Conservation (phyloP, 1,284 basidiomycete species). For the Pseudomicrostroma phylloplanum region DNA sequence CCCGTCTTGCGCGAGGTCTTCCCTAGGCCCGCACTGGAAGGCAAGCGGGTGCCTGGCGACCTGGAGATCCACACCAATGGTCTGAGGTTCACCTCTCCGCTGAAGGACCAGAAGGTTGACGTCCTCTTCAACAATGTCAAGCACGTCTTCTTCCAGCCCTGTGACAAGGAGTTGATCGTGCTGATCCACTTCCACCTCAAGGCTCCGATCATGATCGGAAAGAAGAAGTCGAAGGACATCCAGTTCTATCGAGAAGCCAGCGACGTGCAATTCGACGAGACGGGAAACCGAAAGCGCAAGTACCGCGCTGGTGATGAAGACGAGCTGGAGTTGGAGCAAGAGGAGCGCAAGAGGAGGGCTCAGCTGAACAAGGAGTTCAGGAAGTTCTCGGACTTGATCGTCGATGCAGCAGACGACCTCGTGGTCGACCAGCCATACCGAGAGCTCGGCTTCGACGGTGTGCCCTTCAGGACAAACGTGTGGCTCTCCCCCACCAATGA, state of each 20-base stretch:
- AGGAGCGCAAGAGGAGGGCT: constrained; percentile 81
- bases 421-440: constrained; percentile 96
- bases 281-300: constrained; percentile 95
- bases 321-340: constrained; percentile 97
- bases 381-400: constrained; percentile 83
- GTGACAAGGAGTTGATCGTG: constrained; percentile 90
- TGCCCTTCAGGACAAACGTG: constrained; percentile 90
- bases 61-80: constrained; percentile 98
- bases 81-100: constrained; percentile 79
- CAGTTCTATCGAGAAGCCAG: constrained; percentile 98
- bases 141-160: constrained; percentile 98
- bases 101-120: constrained; percentile 48
- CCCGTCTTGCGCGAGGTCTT: constrained; percentile 76
- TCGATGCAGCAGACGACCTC: constrained; percentile 72
- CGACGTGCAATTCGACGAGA: constrained; percentile 97
- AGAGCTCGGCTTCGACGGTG: constrained; percentile 93
- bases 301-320: constrained; percentile 97
- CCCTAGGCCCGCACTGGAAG: constrained; percentile 84
- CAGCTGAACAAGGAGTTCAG: constrained; percentile 93
- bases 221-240: constrained; percentile 96
- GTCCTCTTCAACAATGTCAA: constrained; percentile 94
- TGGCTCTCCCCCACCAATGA: constrained; percentile 93
- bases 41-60: constrained; percentile 82
- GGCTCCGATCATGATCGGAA: constrained; percentile 95
- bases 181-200: constrained; percentile 90